These are phyloP conservation scores for Elasticomyces elasticus DNA, from an alignment of 495 filamentous ascomycete species.

Conservation along the genomic window DNA sequence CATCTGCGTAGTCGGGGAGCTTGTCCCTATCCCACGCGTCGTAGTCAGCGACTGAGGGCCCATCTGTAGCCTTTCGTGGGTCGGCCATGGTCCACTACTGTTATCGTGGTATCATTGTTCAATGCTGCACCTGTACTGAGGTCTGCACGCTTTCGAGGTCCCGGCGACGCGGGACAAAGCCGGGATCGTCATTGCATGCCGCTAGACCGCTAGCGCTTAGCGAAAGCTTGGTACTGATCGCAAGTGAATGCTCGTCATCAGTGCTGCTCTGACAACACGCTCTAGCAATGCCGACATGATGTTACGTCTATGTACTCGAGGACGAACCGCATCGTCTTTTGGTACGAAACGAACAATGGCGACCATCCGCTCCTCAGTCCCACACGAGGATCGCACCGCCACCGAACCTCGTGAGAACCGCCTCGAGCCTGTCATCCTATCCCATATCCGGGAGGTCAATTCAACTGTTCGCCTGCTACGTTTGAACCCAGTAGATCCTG, in stretches of 20 bases:
- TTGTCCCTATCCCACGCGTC: slow-evolving; percentile 30
- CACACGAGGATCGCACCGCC: slow-evolving; percentile 24
- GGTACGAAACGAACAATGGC: slow-evolving; percentile 10
- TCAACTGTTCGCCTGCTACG: slow-evolving; percentile 18
- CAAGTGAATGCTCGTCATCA: neutral
- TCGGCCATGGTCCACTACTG: slow-evolving; percentile 27
- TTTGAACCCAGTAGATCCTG: slow-evolving; percentile 13
- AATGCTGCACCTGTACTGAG: neutral
- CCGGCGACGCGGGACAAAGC: neutral
- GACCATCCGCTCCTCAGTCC: slow-evolving; percentile 16
- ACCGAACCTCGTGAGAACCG: slow-evolving; percentile 18
- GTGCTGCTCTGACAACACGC: no score
- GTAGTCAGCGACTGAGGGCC: slow-evolving; percentile 21
- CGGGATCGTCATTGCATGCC: no score
- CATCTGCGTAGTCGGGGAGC: slow-evolving; percentile 35
- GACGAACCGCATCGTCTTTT: neutral
- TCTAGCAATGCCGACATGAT: no score
- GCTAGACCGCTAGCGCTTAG: no score
- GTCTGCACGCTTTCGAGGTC: neutral
- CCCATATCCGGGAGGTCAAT: slow-evolving; percentile 22
- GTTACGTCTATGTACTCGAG: neutral
- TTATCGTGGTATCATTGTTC: neutral
- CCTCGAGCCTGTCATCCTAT: slow-evolving; percentile 21
- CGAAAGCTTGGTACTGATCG: neutral
- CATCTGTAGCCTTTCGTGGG: slow-evolving; percentile 27